A percentile compares a stretch with the other conserved stretches of the same genome.
phyloP scores from a whole-genome alignment of 805 yeast genomes.

The Schizosaccharomyces japonicus region DNA sequence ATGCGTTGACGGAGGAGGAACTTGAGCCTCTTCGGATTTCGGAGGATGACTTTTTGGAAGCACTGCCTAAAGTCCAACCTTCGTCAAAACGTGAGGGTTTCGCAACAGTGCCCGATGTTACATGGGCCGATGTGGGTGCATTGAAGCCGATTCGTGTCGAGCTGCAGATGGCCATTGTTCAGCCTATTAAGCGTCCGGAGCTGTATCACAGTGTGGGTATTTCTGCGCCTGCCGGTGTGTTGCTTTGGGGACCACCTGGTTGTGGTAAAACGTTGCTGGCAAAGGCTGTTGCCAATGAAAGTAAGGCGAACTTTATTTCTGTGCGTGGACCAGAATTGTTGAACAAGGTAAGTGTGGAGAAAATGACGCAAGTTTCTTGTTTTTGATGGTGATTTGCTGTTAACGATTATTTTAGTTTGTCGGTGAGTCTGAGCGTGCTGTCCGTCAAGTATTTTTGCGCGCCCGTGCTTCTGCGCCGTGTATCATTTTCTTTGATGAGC shows the following conservation, averaged over 20 bases:
- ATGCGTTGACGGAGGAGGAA: slow-evolving; percentile 54
- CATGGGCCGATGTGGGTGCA: slow-evolving; percentile 92
- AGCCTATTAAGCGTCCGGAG: slow-evolving; percentile 84
- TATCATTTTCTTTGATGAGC: slow-evolving; percentile 81
- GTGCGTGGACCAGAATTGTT: slow-evolving; percentile 88
- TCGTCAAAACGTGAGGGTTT: slow-evolving; percentile 95
- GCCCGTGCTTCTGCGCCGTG: slow-evolving; percentile 89
- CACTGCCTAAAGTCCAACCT: slow-evolving; percentile 84
- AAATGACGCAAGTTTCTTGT: not conserved
- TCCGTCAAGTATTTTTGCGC: slow-evolving; percentile 74
- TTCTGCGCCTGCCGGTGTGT: slow-evolving; percentile 86
- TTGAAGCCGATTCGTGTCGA: slow-evolving; percentile 58
- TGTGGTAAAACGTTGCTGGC: slow-evolving; percentile 93
- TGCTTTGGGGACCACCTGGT: slow-evolving; percentile 98
- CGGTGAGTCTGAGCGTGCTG: slow-evolving; percentile 87
- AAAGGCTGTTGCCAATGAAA: slow-evolving; percentile 93
- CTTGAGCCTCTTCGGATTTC: slow-evolving; percentile 52
- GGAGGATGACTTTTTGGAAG: slow-evolving; percentile 56
- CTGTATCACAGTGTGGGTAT: slow-evolving; percentile 76
- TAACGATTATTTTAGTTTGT: slow-evolving; percentile 26
- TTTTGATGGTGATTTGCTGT: not conserved
- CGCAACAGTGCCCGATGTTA: slow-evolving; percentile 92
- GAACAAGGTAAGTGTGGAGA: slow-evolving; percentile 27
- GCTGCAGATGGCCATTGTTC: slow-evolving; percentile 89
- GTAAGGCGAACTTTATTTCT: slow-evolving; percentile 84